These are phyloP conservation scores for Solanum pennellii DNA, from an alignment of 257 asterid species.

Conservation along the genomic window DNA sequence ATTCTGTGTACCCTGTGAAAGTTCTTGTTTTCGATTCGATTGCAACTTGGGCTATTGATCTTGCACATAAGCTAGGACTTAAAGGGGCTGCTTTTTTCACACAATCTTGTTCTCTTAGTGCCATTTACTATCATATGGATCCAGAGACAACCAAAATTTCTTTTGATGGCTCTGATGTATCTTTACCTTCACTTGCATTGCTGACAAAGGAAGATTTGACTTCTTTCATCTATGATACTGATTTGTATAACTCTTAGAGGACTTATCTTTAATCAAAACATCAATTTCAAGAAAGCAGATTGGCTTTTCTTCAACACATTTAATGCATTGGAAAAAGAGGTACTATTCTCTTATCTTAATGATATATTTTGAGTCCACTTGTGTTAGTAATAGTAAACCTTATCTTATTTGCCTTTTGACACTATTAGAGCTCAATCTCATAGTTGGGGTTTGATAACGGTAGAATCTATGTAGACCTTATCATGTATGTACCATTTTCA, in stretches of 20 bases:
- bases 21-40: slow-evolving; percentile 18
- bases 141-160: slow-evolving; percentile 9
- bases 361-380: not conserved
- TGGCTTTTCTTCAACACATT: slow-evolving; percentile 35
- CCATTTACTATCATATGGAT: slow-evolving; percentile 25
- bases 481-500: too few species aligned
- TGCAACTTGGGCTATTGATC: slow-evolving; percentile 9
- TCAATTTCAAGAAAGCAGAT: slow-evolving; percentile 23
- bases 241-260: slow-evolving; percentile 1
- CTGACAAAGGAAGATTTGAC: slow-evolving; percentile 20
- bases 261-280: slow-evolving; percentile 5
- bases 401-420: not conserved
- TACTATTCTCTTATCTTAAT: not conserved
- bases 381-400: too few species aligned
- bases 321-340: not conserved
- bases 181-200: slow-evolving; percentile 19
- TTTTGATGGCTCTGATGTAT: not conserved
- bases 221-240: slow-evolving; percentile 4
- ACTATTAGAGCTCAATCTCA: not conserved
- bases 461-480: too few species aligned
- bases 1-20: not conserved
- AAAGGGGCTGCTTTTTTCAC: slow-evolving; percentile 29
- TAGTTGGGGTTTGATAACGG: not conserved
- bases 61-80: slow-evolving; percentile 10
- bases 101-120: slow-evolving; percentile 24